A percentile compares a stretch with the other conserved stretches of the same genome.
phyloP scores from a whole-genome alignment of 768 basidiomycete species.

The Lactarius vividus region DNA sequence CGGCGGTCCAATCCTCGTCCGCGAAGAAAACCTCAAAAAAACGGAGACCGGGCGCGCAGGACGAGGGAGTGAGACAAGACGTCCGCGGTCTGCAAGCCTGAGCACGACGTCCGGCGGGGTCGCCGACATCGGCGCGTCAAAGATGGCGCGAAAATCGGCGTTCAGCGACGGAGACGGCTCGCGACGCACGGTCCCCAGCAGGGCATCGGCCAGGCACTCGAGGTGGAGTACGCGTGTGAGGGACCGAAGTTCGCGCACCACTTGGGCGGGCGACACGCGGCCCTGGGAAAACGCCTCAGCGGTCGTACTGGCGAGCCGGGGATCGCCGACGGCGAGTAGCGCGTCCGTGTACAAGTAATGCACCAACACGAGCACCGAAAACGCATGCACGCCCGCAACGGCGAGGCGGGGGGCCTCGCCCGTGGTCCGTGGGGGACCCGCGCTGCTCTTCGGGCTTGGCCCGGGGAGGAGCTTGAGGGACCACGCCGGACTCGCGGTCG shows the following conservation, averaged over 20 bases:
- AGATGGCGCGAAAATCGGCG: slow-evolving; percentile 50
- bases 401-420: slow-evolving; percentile 34
- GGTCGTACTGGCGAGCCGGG: slow-evolving; percentile 51
- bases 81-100: slow-evolving; percentile 60
- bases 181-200: slow-evolving; percentile 63
- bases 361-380: slow-evolving; percentile 72
- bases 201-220: slow-evolving; percentile 46
- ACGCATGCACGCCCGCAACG: slow-evolving; percentile 56
- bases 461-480: slow-evolving; percentile 35
- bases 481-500: slow-evolving; percentile 29
- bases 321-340: slow-evolving; percentile 81
- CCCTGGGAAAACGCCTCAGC: slow-evolving; percentile 40
- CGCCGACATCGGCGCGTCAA: slow-evolving; percentile 34
- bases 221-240: slow-evolving; percentile 63
- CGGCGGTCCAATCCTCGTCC: slow-evolving; percentile 74
- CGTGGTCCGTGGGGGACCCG: slow-evolving; percentile 20
- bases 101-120: slow-evolving; percentile 68
- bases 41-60: slow-evolving; percentile 77
- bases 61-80: slow-evolving; percentile 69
- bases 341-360: slow-evolving; percentile 89
- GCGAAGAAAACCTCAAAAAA: slow-evolving; percentile 85
- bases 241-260: slow-evolving; percentile 61
- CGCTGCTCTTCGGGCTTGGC: slow-evolving; percentile 2
- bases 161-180: slow-evolving; percentile 47
- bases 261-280: slow-evolving; percentile 42